Evolutionary conservation across 257 asterid genomes (phyloP).

Genomic region (Solanum sejunctum): DNA sequence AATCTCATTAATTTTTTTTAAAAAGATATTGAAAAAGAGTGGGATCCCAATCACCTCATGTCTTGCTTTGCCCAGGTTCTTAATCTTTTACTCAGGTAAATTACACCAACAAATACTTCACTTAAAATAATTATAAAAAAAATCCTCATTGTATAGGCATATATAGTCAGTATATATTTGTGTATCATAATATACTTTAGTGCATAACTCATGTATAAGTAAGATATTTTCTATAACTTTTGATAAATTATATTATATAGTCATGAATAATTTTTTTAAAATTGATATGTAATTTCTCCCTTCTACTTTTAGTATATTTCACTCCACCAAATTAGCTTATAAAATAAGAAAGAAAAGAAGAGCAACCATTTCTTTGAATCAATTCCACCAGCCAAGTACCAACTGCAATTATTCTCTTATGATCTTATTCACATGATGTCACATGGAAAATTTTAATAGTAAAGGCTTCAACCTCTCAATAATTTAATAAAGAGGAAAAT

Average conservation of each 20-base stretch:
- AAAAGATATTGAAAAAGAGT: background rate
- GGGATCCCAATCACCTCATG: background rate
- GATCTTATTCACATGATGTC: background rate
- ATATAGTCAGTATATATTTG: too few species aligned
- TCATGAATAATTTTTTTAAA: too few species aligned
- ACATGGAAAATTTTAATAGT: background rate
- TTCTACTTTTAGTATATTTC: background rate
- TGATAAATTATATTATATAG: too few species aligned
- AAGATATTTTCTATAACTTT: too few species aligned
- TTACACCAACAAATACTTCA: too few species aligned
- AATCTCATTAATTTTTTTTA: too few species aligned
- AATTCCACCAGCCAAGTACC: background rate
- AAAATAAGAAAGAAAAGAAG: background rate
- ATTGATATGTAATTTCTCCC: too few species aligned
- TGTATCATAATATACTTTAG: too few species aligned
- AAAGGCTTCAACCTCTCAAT: background rate
- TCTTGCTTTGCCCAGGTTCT: background rate
- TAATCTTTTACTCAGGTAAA: background rate
- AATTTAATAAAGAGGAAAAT: background rate
- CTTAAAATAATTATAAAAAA: too few species aligned
- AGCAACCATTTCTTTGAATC: background rate
- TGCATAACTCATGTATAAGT: too few species aligned
- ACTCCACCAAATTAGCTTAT: background rate
- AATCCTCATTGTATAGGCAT: too few species aligned
- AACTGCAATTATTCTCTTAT: background rate